These are phyloP conservation scores for Ceratobasidium theobromae DNA, from an alignment of 1,284 basidiomycete genomes.

Conservation along the genomic window DNA sequence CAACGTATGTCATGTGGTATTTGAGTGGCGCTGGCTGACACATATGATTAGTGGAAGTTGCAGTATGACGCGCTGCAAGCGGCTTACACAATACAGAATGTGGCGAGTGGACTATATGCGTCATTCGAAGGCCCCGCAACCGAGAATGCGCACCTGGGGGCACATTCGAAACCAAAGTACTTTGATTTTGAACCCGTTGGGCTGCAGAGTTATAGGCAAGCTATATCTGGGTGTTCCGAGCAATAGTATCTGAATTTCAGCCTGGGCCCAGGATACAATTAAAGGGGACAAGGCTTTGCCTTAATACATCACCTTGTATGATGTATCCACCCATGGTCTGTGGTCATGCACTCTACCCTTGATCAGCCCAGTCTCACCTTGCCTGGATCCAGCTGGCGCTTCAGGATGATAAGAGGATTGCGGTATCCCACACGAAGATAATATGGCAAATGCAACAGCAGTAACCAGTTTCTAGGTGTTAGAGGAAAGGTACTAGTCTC, in stretches of 20 bases:
- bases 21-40: not conserved
- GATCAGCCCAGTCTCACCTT: too few relatives aligned
- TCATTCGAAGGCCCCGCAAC: slow-evolving; percentile 8
- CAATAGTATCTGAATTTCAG: not conserved
- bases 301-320: slow-evolving; percentile 2
- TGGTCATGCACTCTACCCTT: not conserved
- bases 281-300: not conserved
- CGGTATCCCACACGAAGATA: too few relatives aligned
- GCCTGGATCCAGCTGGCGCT: too few relatives aligned
- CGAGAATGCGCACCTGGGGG: slow-evolving; percentile 15
- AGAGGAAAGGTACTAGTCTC: too few relatives aligned
- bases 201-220: not conserved
- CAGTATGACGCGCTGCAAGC: not conserved
- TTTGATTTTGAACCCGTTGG: not conserved
- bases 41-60: not conserved
- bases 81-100: slow-evolving; percentile 6
- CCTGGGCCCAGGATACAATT: not conserved
- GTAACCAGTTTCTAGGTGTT: too few relatives aligned
- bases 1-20: slow-evolving; percentile 3
- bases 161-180: slow-evolving; percentile 10
- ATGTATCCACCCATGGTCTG: slow-evolving; percentile 21
- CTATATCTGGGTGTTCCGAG: not conserved
- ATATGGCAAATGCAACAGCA: too few relatives aligned
- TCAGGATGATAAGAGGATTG: too few relatives aligned
- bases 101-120: not conserved